A percentile compares a stretch with the other conserved stretches of the same genome.
phyloP scores from a whole-genome alignment of 495 filamentous ascomycete genomes.

The Wilcoxina mikolae region DNA sequence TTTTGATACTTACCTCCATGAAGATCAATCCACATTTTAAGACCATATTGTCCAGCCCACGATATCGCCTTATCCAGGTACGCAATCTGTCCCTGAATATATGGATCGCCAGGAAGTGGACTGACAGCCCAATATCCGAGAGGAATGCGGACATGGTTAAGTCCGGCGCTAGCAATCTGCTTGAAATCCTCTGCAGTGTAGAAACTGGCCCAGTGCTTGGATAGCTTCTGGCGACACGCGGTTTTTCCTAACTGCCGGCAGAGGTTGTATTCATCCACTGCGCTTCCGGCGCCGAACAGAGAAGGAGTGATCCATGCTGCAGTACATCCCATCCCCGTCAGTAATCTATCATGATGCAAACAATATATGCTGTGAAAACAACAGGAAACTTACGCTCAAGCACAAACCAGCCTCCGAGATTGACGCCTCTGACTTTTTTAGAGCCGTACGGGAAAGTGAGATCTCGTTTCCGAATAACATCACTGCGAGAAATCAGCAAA shows the following conservation, averaged over 20 bases:
- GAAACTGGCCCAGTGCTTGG: slow-evolving; percentile 44
- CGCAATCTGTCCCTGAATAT: slow-evolving; percentile 57
- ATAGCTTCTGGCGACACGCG: slow-evolving; percentile 35
- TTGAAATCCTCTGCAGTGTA: slow-evolving; percentile 52
- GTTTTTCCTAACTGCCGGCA: slow-evolving; percentile 38
- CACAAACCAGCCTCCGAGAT: slow-evolving; percentile 63
- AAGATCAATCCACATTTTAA: slow-evolving; percentile 57
- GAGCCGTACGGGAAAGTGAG: slow-evolving; percentile 18
- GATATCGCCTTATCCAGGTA: slow-evolving; percentile 49
- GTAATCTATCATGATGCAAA: slow-evolving; percentile 1
- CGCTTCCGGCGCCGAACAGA: slow-evolving; percentile 39
- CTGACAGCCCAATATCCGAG: slow-evolving; percentile 64
- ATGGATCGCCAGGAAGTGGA: slow-evolving; percentile 47
- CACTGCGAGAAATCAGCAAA: slow-evolving; percentile 6
- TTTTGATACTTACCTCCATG: slow-evolving; percentile 43
- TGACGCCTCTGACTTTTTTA: slow-evolving; percentile 46
- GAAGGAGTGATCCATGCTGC: slow-evolving; percentile 52
- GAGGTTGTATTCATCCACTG: slow-evolving; percentile 49
- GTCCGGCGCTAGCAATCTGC: slow-evolving; percentile 46
- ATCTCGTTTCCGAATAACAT: slow-evolving; percentile 12
- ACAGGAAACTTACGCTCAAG: slow-evolving; percentile 38
- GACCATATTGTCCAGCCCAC: slow-evolving; percentile 49
- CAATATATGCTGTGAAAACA: too few species aligned
- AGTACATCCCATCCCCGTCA: slow-evolving; percentile 3
- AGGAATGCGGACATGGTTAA: slow-evolving; percentile 68